Evolutionary conservation across 495 filamentous ascomycete genomes (phyloP), one percentile per base, ranked within the genome.

Genomic region (Podospora conica): DNA sequence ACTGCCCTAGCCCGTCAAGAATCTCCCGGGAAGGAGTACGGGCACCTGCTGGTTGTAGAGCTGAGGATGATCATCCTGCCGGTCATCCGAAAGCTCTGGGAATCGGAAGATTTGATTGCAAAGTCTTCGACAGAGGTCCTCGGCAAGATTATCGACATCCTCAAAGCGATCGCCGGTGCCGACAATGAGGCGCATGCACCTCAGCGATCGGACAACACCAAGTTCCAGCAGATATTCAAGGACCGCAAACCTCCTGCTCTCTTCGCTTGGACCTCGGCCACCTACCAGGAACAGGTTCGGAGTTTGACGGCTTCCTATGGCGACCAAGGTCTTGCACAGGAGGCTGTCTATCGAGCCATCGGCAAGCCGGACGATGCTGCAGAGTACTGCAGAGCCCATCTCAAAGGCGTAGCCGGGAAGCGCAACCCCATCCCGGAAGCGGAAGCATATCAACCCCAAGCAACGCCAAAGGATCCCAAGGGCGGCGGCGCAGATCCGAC

Each of bases 41-140:
- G 88, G 8, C 81, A 83, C 8, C 95, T 98, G 71, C 90, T 98
- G 64, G 73, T 96, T 11, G 89, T 99, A 31, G 95, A 98, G 73
- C 78, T 98, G 55, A 87, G 93, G 56, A 86, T 91, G 80, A 84
- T 88, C 28, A 86, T 97, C 55, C 74, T 97, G n/a, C 91, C 92
- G 1, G 87, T 90, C 62, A 83, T 92, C 57, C 86, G 82, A 61
- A 82, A 86, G 24, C 85, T 97, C 63, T 99, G 96, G 96, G 83
- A 88, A 63, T 93, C 91, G 8, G 84, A 85, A 10, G 83, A 85
- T 25, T 77, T 90, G n/a, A 83, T 90, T 21, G 92, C 95, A 65
- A 91, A 91, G 68, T 89, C 89, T 1, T 85, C 90, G 22, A 87
- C 86, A 27, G 79, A 84, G 18, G 87, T 93, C 33, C 84, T 94